Evolutionary conservation across 1,284 basidiomycete species (phyloP), one percentile per base, ranked within the genome.

Genomic region (Puccinia coronata): DNA sequence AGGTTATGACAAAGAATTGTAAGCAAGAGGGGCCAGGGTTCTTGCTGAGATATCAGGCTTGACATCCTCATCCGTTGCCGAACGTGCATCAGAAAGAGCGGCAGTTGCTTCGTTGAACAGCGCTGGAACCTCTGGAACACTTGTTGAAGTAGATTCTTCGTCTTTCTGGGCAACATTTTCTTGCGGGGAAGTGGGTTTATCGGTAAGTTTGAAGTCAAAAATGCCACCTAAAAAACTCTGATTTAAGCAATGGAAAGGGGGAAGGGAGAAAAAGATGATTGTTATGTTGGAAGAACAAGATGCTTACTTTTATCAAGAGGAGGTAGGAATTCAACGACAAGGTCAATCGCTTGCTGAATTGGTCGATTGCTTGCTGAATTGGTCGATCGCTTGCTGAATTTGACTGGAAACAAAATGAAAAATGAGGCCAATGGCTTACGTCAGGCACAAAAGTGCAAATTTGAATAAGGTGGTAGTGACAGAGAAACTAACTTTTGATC

Each of bases 241-340:
- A 5, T 57, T 57, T 8, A 57, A 23, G 8, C 20, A 57, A 39
- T 53, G 18, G 71, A 53, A 25, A 72, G 34, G 31, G 34, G 31
- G n/a, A 80, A 23, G 8, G 8, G 8, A 23, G 9, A 6, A 57
- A 57, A 23, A 57, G 20, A 25, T 11, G 12, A 73, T 31, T 12
- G n/a, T n/a, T n/a, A n/a, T n/a, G 80, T 18, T 49, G n/a, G n/a
- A 61, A 36, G 25, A 47, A n/a, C 51, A 25, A 76, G n/a, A n/a
- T n/a, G 85, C 87, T 72, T 83, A 92, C 93, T 93, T 90, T 92
- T 93, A 0, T 95, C 93, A 41, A 95, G 87, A 9, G 95, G 93
- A 0, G 96, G 95, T 87, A 98, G 90, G 20, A 98, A 87, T 85
- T 98, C 96, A 49, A 92, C 92, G 36, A 96, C 89, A 25, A 98